phyloP scores from a whole-genome alignment of 345 rosid species.

The Viola odorata region DNA sequence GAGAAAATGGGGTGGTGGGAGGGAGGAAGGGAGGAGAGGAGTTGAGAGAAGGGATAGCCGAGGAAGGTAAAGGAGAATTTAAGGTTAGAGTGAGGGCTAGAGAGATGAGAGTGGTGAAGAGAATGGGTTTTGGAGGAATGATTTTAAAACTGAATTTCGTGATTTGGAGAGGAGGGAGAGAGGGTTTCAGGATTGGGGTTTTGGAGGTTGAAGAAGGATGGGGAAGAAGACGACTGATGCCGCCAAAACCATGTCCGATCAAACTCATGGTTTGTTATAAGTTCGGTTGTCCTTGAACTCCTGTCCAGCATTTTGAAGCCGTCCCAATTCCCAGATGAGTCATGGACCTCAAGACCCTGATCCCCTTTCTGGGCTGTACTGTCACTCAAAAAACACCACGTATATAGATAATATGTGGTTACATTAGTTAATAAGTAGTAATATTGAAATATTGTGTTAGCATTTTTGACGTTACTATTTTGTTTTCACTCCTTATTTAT shows the following conservation, averaged over 20 bases:
- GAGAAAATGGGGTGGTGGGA: conserved; percentile 81
- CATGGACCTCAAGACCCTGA: no score
- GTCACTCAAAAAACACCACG: no score
- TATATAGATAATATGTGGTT: no score
- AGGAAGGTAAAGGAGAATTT: conserved; percentile 45
- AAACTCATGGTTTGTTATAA: conserved; percentile 18
- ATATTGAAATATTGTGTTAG: no score
- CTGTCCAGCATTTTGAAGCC: background rate
- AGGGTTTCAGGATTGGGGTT: conserved; percentile 8
- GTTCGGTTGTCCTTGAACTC: conserved; percentile 3
- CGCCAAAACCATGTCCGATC: conserved; percentile 4
- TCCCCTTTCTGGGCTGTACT: no score
- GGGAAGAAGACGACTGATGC: conserved; percentile 23
- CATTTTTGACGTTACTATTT: no score
- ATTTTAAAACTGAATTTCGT: conserved; percentile 7
- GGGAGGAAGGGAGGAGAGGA: conserved; percentile 38
- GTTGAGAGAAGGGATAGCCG: conserved; percentile 66
- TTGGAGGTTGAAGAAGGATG: conserved; percentile 18
- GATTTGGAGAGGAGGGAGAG: conserved; percentile 11
- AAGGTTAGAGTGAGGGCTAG: conserved; percentile 53
- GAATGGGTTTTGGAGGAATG: conserved; percentile 23
- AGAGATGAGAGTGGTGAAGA: conserved; percentile 40
- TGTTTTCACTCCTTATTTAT: no score
- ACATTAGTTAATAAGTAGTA: no score
- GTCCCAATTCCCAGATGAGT: no score